Conservation (phyloP, 257 asterid species). For the Ilex aquifolium region DNA sequence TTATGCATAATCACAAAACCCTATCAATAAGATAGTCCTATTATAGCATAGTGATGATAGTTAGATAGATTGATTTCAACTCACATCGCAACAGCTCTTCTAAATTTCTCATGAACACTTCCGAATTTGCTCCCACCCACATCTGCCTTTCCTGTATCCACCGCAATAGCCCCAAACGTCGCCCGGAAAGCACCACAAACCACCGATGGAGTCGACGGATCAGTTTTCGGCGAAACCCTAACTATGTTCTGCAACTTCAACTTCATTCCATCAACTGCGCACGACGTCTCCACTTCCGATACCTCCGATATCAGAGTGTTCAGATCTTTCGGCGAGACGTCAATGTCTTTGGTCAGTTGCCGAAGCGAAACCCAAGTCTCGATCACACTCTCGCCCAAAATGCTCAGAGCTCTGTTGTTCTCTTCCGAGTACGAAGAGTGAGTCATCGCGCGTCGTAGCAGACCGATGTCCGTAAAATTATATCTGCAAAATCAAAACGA, state of each 20-base stretch:
- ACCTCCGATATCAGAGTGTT: constrained; percentile 30
- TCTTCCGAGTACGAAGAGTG: constrained; percentile 76
- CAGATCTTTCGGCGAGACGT: constrained; percentile 51
- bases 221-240: constrained; percentile 58
- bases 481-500: constrained; percentile 31
- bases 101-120: constrained; percentile 24
- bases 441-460: constrained; percentile 64
- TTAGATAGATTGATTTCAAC: not conserved
- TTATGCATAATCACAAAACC: no score
- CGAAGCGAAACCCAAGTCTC: constrained; percentile 38
- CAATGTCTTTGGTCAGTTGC: constrained; percentile 35
- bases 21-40: no score
- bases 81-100: constrained; percentile 32
- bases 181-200: constrained; percentile 81
- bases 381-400: constrained; percentile 49
- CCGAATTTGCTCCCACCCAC: constrained; percentile 36
- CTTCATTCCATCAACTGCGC: constrained; percentile 44
- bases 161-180: constrained; percentile 62
- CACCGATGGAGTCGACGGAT: constrained; percentile 50
- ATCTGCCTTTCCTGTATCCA: constrained; percentile 53
- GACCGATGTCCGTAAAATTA: constrained; percentile 41
- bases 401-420: constrained; percentile 69
- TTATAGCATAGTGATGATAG: no score
- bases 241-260: constrained; percentile 57
- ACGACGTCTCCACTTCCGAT: constrained; percentile 50